These are phyloP conservation scores for Yamadazyma sp. DNA, from an alignment of 805 yeast species.

Conservation along the genomic window DNA sequence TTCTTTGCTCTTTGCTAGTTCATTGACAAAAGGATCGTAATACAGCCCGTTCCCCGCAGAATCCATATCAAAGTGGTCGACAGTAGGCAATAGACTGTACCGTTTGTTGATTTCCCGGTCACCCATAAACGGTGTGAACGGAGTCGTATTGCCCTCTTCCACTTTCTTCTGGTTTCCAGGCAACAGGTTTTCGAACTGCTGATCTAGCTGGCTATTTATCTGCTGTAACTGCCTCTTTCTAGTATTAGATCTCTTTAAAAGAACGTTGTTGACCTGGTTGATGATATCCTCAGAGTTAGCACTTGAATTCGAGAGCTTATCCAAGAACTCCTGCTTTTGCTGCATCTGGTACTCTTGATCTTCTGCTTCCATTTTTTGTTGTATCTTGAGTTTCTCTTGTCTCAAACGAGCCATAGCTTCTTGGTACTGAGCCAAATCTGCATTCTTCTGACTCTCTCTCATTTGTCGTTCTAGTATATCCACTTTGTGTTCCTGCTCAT, in stretches of 20 bases:
- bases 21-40: constrained; percentile 48
- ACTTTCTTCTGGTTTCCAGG: constrained; percentile 19
- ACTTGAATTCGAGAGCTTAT: constrained; percentile 33
- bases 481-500: constrained; percentile 71
- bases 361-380: constrained; percentile 54
- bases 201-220: constrained; percentile 56
- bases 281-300: constrained; percentile 41
- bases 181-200: constrained; percentile 32
- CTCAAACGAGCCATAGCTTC: constrained; percentile 48
- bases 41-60: constrained; percentile 37
- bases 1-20: constrained; percentile 55
- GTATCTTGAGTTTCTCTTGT: constrained; percentile 69
- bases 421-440: constrained; percentile 70
- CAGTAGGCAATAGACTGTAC: constrained; percentile 42
- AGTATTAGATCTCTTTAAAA: constrained; percentile 62
- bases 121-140: constrained; percentile 94
- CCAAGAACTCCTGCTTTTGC: constrained; percentile 42
- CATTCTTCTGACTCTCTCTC: constrained; percentile 56
- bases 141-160: constrained; percentile 35
- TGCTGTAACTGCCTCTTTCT: constrained; percentile 60
- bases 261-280: constrained; percentile 34
- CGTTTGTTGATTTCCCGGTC: constrained; percentile 63
- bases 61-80: constrained; percentile 14
- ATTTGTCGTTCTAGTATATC: constrained; percentile 76
- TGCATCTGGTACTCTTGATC: constrained; percentile 40